Base-by-base conservation (phyloP, 257 asterid species). In the Capsicum baccatum region DNA sequence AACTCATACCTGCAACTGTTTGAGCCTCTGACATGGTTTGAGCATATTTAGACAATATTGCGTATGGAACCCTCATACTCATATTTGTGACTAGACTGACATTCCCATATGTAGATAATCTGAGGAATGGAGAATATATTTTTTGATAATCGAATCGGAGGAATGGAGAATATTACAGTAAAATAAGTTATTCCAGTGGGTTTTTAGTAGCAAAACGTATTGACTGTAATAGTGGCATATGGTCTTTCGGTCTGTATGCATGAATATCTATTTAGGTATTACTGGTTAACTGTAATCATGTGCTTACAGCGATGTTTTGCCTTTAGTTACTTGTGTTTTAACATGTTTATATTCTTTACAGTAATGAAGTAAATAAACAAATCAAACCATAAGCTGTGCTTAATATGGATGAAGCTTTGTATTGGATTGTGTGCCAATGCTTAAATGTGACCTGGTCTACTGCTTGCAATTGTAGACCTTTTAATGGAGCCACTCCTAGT, bases 211-310 rank as follows among this genome's bases (percentile, higher is more conserved):
- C 80, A 74, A 74, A 52, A 52, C 52, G 63, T 16, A 21, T 52
- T 2, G 7, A 52, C 5, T 74, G 59, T 19, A 21, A 19, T 73
- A 16, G 17, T 73, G 39, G 11, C 0, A 12, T 21, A 21, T 48
- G 59, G 47, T 52, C 60, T 74, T 74, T 15, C 47, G 52, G 62
- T 60, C 63, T 74, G 81, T 52, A 74, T 74, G 60, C 62, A 52
- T 12, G 81, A 47, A 13, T 21, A 14, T 52, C 62, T 50, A 52
- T 52, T 21, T 74, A 19, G 81, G 81, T 52, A 50, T 21, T 74
- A 74, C 81, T 52, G 10, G 47, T 21, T 19, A 15, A 39, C 52
- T 68, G 47, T 68, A 37, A 50, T 19, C 63, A 50, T 21, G 47
- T 26, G 33, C 33, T 26, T 26, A 26, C 1, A 26, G 33, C 33